Conservation (phyloP, 2,329 filamentous ascomycete species). For the Xylogone sp. region DNA sequence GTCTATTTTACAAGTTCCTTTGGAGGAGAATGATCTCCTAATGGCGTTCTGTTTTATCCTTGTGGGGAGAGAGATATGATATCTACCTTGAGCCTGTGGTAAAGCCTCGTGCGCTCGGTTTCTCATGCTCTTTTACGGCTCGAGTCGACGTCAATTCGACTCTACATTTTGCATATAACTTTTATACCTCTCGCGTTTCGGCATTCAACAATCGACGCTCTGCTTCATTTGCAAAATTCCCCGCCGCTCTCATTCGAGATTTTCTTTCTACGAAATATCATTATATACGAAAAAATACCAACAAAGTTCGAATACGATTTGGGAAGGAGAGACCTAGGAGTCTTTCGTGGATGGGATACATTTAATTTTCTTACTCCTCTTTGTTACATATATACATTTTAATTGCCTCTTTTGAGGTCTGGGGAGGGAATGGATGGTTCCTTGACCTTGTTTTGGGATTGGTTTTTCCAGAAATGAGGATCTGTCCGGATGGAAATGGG, state of each 20-base stretch:
- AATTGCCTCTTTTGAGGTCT: background rate
- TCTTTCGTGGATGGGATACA: background rate
- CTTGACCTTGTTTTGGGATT: background rate
- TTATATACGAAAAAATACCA: background rate
- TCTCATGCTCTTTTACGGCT: conserved; percentile 11
- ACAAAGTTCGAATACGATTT: background rate
- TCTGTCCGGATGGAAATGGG: background rate
- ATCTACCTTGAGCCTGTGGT: conserved; percentile 26
- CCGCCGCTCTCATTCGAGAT: background rate
- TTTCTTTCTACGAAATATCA: background rate
- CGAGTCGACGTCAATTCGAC: background rate
- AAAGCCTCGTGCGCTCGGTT: conserved; percentile 27
- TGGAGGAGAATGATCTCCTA: background rate
- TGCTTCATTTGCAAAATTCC: background rate
- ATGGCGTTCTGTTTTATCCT: conserved; percentile 12
- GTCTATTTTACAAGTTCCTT: background rate
- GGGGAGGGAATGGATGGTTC: background rate
- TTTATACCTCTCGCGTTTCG: background rate
- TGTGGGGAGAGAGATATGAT: conserved; percentile 6
- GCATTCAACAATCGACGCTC: background rate
- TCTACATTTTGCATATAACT: background rate
- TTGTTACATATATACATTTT: background rate
- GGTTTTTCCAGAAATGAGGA: background rate
- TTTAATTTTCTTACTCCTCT: background rate
- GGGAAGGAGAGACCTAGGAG: background rate